A percentile compares a stretch with the other conserved stretches of the same genome.
Evolutionary conservation across 345 rosid species (phyloP).

Genomic region (Citrus mangshanensis): DNA sequence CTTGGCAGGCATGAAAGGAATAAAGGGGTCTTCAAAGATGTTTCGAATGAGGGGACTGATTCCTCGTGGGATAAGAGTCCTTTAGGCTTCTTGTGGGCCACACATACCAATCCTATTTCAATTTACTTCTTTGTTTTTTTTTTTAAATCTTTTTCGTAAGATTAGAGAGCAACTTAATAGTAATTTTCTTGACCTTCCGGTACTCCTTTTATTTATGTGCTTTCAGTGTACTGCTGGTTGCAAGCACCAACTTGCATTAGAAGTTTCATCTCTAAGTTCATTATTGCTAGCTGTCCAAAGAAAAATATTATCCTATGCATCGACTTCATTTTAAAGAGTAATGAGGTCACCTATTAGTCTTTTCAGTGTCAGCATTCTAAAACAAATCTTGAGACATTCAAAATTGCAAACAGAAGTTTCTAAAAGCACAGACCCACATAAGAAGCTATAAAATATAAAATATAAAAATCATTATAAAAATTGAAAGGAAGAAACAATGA

Average conservation of each 20-base stretch:
- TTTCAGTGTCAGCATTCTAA: neutral
- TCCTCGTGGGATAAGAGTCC: neutral
- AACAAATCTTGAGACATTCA: neutral
- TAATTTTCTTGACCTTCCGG: neutral
- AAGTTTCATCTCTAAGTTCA: neutral
- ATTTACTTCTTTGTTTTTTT: neutral
- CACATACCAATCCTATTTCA: neutral
- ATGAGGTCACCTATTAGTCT: neutral
- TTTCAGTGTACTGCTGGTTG: neutral
- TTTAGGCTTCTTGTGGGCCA: neutral
- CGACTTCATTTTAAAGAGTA: neutral
- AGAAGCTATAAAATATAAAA: no score
- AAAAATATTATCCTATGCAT: neutral
- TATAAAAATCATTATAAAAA: neutral
- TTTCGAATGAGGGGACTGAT: neutral
- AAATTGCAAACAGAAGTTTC: neutral
- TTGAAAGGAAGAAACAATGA: neutral
- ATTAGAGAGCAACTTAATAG: neutral
- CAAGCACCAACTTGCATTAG: neutral
- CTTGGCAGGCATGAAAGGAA: neutral
- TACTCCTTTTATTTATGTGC: neutral
- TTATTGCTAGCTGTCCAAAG: neutral
- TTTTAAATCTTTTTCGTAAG: no score
- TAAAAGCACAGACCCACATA: neutral
- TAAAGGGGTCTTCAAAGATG: neutral